Base-by-base conservation (phyloP, 331 rosid genomes). In the Rhamnella rubrinervis region DNA sequence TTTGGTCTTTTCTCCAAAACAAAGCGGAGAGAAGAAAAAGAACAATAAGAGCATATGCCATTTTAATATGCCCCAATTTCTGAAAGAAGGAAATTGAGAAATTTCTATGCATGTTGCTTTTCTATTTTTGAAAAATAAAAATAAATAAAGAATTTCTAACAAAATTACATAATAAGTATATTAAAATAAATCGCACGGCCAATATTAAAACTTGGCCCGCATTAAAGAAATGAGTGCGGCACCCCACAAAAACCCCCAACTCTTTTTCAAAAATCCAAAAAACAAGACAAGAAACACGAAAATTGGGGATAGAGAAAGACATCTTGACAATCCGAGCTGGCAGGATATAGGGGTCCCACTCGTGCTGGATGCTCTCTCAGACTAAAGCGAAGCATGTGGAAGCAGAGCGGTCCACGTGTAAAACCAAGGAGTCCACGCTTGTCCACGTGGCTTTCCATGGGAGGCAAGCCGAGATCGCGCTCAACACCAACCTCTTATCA, bases 401-500 rank as follows among this genome's bases (percentile, higher is more conserved):
- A 9, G 71, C 2, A 16, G 5, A 60, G 82, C 8, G 7, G 1
- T 85, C 96, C 98, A 93, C 90, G 80, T 73, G 65, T 20, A 7
- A 14, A 6, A 2, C 59, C 52, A 16, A 0, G 4, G 14, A 13
- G 61, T 78, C 76, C 71, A 40, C 73, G 47, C 39, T 17, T 12
- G 10, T 81, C 92, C 96, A 91, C 90, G 93, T 91, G 99, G 84
- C 90, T 39, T 0, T 1, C 8, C 59, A 0, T 75, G 78, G 93
- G 74, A 80, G 96, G 96, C 74, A 52, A 77, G 49, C 73, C 66
- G 74, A 82, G 99, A 95, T 95, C 90, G 92, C 99, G 85, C 46
- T 74, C 58, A 73, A 75, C 35, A 65, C 76, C 66, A 78, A 55
- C 92, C 96, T 82, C 96, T 95, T 91, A 89, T 95, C 96, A 65